Percentiles rank a stretch among this genome's conserved stretches.
Evolutionary conservation across 2,329 filamentous ascomycete species (phyloP).

Genomic region (Diaporthe vaccinii): DNA sequence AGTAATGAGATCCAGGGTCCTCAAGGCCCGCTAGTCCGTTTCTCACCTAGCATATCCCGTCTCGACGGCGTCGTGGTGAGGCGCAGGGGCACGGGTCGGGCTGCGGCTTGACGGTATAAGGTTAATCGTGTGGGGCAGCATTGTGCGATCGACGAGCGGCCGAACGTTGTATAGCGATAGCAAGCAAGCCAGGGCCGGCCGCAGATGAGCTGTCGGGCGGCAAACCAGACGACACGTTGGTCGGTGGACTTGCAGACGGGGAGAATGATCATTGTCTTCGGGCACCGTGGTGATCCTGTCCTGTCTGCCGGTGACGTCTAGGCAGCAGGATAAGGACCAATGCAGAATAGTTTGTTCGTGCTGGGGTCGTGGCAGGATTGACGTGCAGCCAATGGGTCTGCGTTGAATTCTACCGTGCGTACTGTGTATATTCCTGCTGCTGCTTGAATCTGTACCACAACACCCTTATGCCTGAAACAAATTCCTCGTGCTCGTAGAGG

Average conservation of each 20-base stretch:
- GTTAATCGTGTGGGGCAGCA: not conserved
- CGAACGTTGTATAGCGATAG: not conserved
- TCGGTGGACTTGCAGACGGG: not conserved
- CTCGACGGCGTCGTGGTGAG: slow-evolving; percentile 11
- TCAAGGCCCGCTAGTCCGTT: not conserved
- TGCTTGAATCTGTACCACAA: not conserved
- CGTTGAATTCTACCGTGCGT: not conserved
- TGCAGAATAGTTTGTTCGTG: not conserved
- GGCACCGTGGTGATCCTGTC: not conserved
- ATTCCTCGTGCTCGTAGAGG: not conserved
- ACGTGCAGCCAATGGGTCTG: not conserved
- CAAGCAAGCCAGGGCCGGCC: not conserved
- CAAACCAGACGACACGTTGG: not conserved
- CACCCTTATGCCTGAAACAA: not conserved
- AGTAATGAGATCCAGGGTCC: not conserved
- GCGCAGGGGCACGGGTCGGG: not conserved
- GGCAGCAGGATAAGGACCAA: slow-evolving; percentile 25
- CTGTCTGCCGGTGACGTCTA: not conserved
- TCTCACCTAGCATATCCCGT: not conserved
- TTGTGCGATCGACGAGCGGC: slow-evolving; percentile 9
- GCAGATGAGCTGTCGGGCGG: not conserved
- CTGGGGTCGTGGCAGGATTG: slow-evolving; percentile 2
- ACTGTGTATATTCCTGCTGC: not conserved
- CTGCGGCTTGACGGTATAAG: slow-evolving; percentile 7
- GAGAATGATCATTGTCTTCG: not conserved